Conservation (phyloP, 2,329 filamentous ascomycete genomes). For the Gnomoniopsis smithogilvyi region DNA sequence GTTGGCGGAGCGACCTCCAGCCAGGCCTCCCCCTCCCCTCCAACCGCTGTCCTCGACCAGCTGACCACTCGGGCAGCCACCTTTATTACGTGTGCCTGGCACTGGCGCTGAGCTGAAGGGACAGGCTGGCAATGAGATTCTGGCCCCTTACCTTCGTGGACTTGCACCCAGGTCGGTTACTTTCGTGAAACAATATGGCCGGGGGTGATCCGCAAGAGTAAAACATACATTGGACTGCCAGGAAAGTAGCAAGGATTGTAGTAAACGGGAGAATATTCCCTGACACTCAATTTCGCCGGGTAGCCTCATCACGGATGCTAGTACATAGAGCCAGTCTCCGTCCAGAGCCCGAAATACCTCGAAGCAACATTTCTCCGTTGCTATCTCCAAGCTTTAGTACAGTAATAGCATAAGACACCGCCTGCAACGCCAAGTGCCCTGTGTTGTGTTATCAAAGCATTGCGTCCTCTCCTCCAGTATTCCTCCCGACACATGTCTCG, state of each 20-base stretch:
- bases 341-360: neutral
- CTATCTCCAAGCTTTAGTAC: conserved; percentile 16
- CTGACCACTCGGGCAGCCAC: neutral
- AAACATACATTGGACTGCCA: neutral
- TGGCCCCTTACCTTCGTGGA: neutral
- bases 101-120: neutral
- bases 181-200: neutral
- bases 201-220: neutral
- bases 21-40: neutral
- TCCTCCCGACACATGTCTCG: neutral
- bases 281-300: conserved; percentile 1
- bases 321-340: neutral
- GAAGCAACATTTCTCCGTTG: neutral
- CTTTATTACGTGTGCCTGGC: neutral
- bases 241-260: neutral
- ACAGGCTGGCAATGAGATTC: neutral
- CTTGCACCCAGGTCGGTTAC: neutral
- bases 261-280: neutral
- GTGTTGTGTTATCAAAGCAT: conserved; percentile 9
- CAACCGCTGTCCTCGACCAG: neutral
- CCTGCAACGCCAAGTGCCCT: conserved; percentile 18
- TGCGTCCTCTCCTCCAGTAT: conserved; percentile 3
- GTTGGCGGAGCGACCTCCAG: neutral
- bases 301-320: conserved; percentile 1
- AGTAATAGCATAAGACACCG: conserved; percentile 15